Percentiles rank a stretch among this genome's conserved stretches.
Conservation (phyloP, 805 yeast species). For the Tetrapisispora phaffii region DNA sequence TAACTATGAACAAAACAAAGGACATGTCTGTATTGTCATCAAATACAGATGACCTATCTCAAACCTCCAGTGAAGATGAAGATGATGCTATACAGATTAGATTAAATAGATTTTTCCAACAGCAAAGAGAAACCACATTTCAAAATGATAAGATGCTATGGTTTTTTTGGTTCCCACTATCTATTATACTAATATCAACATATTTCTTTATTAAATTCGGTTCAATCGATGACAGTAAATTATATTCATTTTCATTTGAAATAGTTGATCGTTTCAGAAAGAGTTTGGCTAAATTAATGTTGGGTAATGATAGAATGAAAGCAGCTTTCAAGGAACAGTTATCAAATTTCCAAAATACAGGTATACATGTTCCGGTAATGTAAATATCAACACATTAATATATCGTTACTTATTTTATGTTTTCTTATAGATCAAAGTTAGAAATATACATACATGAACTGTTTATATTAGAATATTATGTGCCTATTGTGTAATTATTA, state of each 20-base stretch:
- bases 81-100: slow-evolving; percentile 29
- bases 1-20: not conserved
- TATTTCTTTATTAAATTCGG: slow-evolving; percentile 33
- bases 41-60: slow-evolving; percentile 13
- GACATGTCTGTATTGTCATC: not conserved
- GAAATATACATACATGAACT: no score
- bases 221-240: slow-evolving; percentile 24
- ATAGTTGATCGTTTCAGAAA: slow-evolving; percentile 35
- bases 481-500: no score
- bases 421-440: no score
- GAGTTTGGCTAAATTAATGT: slow-evolving; percentile 38
- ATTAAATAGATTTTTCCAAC: slow-evolving; percentile 33
- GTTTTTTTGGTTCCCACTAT: slow-evolving; percentile 85
- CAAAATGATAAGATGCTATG: slow-evolving; percentile 73
- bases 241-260: slow-evolving; percentile 22
- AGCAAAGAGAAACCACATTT: slow-evolving; percentile 33
- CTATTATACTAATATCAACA: slow-evolving; percentile 44
- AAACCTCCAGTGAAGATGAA: slow-evolving; percentile 27
- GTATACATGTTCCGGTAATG: not conserved
- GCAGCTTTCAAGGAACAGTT: slow-evolving; percentile 32
- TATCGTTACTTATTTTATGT: no score
- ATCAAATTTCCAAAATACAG: slow-evolving; percentile 21
- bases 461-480: no score
- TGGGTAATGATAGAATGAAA: slow-evolving; percentile 44
- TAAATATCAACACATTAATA: not conserved